A percentile compares a stretch with the other conserved stretches of the same genome.
Evolutionary conservation across 1,284 basidiomycete species (phyloP).

Genomic region (Uromyces viciae-fabae): DNA sequence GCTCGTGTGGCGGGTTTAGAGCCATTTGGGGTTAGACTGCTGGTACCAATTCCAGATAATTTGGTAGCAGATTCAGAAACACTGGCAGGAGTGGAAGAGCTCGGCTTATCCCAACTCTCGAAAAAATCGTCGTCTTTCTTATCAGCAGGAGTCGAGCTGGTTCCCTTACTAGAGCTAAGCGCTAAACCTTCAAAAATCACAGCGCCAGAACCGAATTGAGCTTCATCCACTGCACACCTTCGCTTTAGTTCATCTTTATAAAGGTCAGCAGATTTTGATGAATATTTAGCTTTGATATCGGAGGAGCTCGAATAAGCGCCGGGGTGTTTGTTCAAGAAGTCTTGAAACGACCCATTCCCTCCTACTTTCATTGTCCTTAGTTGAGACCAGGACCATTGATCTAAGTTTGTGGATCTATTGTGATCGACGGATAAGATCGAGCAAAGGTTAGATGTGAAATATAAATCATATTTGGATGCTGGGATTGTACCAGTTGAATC

Average conservation of each 20-base stretch:
- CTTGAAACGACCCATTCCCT: conserved; percentile 81
- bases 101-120: conserved; percentile 86
- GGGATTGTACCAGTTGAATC: too few species aligned
- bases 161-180: conserved; percentile 54
- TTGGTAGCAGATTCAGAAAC: conserved; percentile 58
- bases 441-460: too few species aligned
- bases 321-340: conserved; percentile 86
- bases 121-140: conserved; percentile 84
- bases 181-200: conserved; percentile 73
- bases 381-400: conserved; percentile 87
- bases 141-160: conserved; percentile 56
- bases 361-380: conserved; percentile 94
- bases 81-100: conserved; percentile 48
- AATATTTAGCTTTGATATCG: conserved; percentile 85
- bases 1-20: conserved; percentile 53
- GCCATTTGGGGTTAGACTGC: conserved; percentile 56
- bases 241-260: conserved; percentile 89
- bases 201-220: conserved; percentile 67
- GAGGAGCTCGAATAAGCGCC: conserved; percentile 67
- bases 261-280: conserved; percentile 72
- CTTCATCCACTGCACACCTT: conserved; percentile 74
- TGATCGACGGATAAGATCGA: conserved; percentile 4
- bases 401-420: conserved; percentile 91
- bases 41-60: conserved; percentile 62
- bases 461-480: too few species aligned